Conservation (phyloP, 805 yeast species). For the Yarrowia osloensis region DNA sequence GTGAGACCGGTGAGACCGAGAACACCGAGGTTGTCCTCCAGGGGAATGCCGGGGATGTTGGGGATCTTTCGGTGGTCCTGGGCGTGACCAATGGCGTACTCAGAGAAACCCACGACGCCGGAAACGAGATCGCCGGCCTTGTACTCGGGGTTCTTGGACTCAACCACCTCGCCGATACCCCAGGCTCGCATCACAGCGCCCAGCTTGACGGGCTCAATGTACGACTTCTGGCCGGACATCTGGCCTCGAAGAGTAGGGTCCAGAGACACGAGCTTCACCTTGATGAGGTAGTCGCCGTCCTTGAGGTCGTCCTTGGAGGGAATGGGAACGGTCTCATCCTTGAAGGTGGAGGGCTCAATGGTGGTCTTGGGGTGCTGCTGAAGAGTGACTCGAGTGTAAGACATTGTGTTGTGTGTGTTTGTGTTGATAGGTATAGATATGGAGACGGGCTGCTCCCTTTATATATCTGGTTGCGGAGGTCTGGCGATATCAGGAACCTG, state of each 20-base stretch:
- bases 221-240: constrained; percentile 24
- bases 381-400: constrained; percentile 22
- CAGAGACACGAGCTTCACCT: constrained; percentile 21
- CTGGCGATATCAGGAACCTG: neutral
- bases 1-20: constrained; percentile 57
- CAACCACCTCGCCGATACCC: constrained; percentile 31
- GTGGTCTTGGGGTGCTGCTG: constrained; percentile 12
- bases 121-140: constrained; percentile 7
- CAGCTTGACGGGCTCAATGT: constrained; percentile 27
- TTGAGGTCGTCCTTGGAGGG: constrained; percentile 20
- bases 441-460: neutral
- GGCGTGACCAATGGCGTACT: constrained; percentile 14
- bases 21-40: constrained; percentile 29
- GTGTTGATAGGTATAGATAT: neutral
- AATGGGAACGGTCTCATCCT: constrained; percentile 13
- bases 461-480: neutral
- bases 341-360: constrained; percentile 14
- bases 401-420: constrained; percentile 4
- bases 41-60: constrained; percentile 24
- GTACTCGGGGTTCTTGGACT: constrained; percentile 29
- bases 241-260: constrained; percentile 33
- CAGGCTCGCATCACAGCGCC: constrained; percentile 31
- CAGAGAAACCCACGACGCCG: constrained; percentile 15
- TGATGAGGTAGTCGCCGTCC: constrained; percentile 22
- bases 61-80: constrained; percentile 25